Evolutionary conservation across 495 filamentous ascomycete genomes (phyloP).

Genomic region (Penicillium silybi): DNA sequence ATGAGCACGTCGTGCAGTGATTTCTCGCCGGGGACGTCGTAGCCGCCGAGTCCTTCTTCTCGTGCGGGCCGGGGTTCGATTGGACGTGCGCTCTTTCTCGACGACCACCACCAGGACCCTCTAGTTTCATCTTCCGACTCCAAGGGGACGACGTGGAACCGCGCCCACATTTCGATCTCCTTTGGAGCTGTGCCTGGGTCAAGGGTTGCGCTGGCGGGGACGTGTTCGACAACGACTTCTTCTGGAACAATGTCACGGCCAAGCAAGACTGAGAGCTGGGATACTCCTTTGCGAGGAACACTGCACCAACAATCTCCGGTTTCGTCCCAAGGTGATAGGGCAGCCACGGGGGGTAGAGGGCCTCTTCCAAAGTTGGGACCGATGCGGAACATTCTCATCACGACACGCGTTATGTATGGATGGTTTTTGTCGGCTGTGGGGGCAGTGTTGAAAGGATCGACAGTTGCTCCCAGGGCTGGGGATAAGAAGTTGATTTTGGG

Average conservation of each 20-base stretch:
- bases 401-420: neutral
- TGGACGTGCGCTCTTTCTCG: neutral
- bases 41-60: slow-evolving; percentile 14
- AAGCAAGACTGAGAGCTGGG: slow-evolving; percentile 38
- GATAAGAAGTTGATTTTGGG: slow-evolving; percentile 39
- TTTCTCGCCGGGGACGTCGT: slow-evolving; percentile 7
- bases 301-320: slow-evolving; percentile 49
- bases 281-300: slow-evolving; percentile 29
- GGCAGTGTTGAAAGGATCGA: slow-evolving; percentile 35
- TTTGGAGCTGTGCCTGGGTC: slow-evolving; percentile 36
- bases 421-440: slow-evolving; percentile 22
- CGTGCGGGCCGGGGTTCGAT: slow-evolving; percentile 8
- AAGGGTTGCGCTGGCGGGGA: slow-evolving; percentile 31
- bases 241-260: slow-evolving; percentile 39
- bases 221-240: slow-evolving; percentile 46
- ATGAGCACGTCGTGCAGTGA: slow-evolving; percentile 33
- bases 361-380: slow-evolving; percentile 1
- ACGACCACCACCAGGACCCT: neutral
- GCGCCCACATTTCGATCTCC: slow-evolving; percentile 47
- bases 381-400: neutral
- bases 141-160: slow-evolving; percentile 20
- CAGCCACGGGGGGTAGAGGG: slow-evolving; percentile 24
- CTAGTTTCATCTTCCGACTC: slow-evolving; percentile 1
- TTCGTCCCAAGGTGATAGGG: slow-evolving; percentile 40
- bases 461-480: slow-evolving; percentile 26